Evolutionary conservation across 140 eudicot species (phyloP), one percentile per base, ranked within the genome.

Genomic region (Senecio squalidus): DNA sequence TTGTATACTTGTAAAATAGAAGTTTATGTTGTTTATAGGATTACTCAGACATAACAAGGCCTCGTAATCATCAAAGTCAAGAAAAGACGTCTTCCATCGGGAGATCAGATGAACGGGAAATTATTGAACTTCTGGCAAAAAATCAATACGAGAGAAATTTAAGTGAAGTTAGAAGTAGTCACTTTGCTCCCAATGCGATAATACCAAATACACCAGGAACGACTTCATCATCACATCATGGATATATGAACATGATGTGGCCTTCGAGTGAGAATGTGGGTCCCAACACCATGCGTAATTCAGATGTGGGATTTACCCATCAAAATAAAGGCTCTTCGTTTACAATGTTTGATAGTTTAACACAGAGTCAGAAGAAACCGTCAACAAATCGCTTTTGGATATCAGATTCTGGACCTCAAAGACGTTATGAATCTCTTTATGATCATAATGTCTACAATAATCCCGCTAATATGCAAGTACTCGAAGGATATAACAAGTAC

Each of bases 61-160:
- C 69, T 24, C 66, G 41, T 10, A 72, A 60, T 36, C 72, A 75
- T 44, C 81, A 68, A 62, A 66, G 79, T 64, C 73, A 72, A 60
- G 73, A 69, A 23, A 46, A 45, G 20, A n/a, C n/a, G n/a, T 62
- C 76, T 36, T 62, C 71, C 0, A 58, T 48, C 34, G 86, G 73
- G 47, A 67, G 60, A 23, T 73, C 83, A 4, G 92, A 88, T 55
- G 97, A 85, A 43, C 77, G 74, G 61, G 97, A 85, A 44, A 72
- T 89, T 16, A 88, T 76, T 6, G 94, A 85, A 75, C 86, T 89
- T 1, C 40, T 89, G 84, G 95, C 95, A 1, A 80, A 73, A 61
- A 81, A 89, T 55, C 89, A 85, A 41, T 79, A 70, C 26, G 97
- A 89, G 64, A 75, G 80, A 59, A 70, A 60, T 47, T 45, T 71